Evolutionary conservation across 2,329 filamentous ascomycete genomes (phyloP).

Genomic region (Malbranchea zuffiana): DNA sequence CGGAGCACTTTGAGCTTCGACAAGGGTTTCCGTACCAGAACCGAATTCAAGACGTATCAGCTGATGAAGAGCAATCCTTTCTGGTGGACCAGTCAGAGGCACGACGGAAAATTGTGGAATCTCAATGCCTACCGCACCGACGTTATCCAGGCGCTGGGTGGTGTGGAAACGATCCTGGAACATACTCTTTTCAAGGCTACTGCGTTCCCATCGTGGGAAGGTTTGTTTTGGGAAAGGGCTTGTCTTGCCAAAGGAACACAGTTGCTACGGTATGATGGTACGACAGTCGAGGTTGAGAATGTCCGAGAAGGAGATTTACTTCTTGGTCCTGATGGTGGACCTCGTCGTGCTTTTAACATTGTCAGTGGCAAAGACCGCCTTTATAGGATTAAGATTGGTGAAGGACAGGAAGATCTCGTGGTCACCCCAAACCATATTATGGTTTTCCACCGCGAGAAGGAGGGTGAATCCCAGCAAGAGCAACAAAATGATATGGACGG

Average conservation of each 20-base stretch:
- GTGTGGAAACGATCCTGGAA: constrained; percentile 95
- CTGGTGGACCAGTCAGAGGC: constrained; percentile 97
- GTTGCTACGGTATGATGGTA: constrained; percentile 37
- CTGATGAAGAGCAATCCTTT: constrained; percentile 99
- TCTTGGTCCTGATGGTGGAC: constrained; percentile 39
- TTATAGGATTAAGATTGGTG: constrained; percentile 40
- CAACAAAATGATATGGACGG: no score
- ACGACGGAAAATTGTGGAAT: constrained; percentile 97
- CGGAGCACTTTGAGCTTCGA: constrained; percentile 94
- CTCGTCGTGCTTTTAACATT: constrained; percentile 41
- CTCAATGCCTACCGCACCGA: constrained; percentile 91
- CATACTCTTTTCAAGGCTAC: constrained; percentile 96
- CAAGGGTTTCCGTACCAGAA: constrained; percentile 90
- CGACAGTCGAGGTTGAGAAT: constrained; percentile 38
- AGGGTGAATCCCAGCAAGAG: constrained; percentile 7
- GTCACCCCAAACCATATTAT: constrained; percentile 42
- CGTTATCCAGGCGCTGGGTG: constrained; percentile 88
- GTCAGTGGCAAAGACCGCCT: constrained; percentile 39
- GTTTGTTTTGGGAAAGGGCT: constrained; percentile 76
- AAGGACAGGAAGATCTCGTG: constrained; percentile 37
- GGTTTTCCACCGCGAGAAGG: constrained; percentile 33
- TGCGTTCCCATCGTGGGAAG: constrained; percentile 94
- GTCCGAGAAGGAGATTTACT: constrained; percentile 41
- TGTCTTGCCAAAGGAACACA: constrained; percentile 37
- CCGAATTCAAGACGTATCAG: constrained; percentile 97